A percentile compares a stretch with the other conserved stretches of the same genome.
These are phyloP conservation scores for Bonia amplexicaulis DNA, from an alignment of 176 grass and related monocot species.

Conservation along the genomic window DNA sequence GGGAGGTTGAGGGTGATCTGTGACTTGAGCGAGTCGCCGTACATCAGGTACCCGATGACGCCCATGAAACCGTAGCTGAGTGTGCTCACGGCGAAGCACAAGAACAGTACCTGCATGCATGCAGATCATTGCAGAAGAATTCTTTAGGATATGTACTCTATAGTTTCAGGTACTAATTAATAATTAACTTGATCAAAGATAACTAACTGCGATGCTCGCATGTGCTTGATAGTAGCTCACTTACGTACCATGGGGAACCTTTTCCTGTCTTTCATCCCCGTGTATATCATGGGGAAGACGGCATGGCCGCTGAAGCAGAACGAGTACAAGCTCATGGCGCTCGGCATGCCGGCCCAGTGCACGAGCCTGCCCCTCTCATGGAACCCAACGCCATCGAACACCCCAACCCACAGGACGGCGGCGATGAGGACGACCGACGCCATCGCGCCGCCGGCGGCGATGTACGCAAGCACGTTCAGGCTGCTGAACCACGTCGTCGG, in stretches of 20 bases:
- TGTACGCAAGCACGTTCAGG: conserved; percentile 50
- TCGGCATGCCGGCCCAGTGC: conserved; percentile 43
- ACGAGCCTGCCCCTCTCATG: conserved; percentile 32
- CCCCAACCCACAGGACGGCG: conserved; percentile 39
- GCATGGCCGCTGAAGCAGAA: conserved; percentile 70
- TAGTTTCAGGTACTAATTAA: too few species aligned
- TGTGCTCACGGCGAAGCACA: conserved; percentile 39
- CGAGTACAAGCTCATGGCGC: conserved; percentile 53
- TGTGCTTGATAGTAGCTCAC: too few species aligned
- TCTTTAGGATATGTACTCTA: too few species aligned
- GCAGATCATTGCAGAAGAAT: neutral
- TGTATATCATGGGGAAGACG: conserved; percentile 63
- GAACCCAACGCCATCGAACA: conserved; percentile 51
- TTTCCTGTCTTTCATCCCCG: conserved; percentile 36
- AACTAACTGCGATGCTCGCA: too few species aligned
- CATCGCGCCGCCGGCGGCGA: conserved; percentile 38
- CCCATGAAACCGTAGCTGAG: conserved; percentile 42
- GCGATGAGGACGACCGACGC: conserved; percentile 41
- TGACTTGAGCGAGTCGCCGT: conserved; percentile 28
- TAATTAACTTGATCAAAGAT: too few species aligned
- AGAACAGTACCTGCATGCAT: conserved; percentile 16
- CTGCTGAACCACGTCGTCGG: conserved; percentile 62
- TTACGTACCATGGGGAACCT: conserved; percentile 44
- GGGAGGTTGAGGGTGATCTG: conserved; percentile 48
- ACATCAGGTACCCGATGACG: conserved; percentile 42